phyloP scores from a whole-genome alignment of 345 rosid genomes.

The Salix caprea region DNA sequence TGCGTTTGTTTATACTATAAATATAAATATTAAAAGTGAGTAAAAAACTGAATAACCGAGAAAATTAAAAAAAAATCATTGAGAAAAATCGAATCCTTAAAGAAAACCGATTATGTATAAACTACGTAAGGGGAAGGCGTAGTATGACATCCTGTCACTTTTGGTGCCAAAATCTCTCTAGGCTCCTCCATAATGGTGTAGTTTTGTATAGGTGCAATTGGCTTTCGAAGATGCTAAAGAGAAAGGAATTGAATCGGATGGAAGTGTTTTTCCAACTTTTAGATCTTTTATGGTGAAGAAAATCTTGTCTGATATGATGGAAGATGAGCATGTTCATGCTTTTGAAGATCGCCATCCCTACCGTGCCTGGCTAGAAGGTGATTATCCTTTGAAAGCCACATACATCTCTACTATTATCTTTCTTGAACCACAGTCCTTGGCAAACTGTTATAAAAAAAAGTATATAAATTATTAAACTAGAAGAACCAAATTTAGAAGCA shows the following conservation, averaged over 20 bases:
- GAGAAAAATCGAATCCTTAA: no score
- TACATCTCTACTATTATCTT: no score
- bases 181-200: slow-evolving; percentile 44
- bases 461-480: no score
- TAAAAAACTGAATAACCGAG: no score
- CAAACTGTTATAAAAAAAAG: no score
- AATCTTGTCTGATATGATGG: slow-evolving; percentile 22
- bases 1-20: no score
- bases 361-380: not conserved
- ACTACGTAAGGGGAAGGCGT: slow-evolving; percentile 67
- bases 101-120: slow-evolving; percentile 12
- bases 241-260: slow-evolving; percentile 53
- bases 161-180: slow-evolving; percentile 22
- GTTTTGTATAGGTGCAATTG: slow-evolving; percentile 19
- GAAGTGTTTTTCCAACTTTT: slow-evolving; percentile 36
- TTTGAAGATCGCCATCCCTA: not conserved
- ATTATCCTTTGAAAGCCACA: not conserved
- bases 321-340: not conserved
- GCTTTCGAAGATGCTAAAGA: slow-evolving; percentile 16
- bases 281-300: slow-evolving; percentile 52
- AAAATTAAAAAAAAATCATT: no score
- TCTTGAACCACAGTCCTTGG: no score
- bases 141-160: slow-evolving; percentile 52
- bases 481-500: no score
- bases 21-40: no score